Base-by-base conservation (phyloP, 306 rosid species). In the Abrus pulchellus region DNA sequence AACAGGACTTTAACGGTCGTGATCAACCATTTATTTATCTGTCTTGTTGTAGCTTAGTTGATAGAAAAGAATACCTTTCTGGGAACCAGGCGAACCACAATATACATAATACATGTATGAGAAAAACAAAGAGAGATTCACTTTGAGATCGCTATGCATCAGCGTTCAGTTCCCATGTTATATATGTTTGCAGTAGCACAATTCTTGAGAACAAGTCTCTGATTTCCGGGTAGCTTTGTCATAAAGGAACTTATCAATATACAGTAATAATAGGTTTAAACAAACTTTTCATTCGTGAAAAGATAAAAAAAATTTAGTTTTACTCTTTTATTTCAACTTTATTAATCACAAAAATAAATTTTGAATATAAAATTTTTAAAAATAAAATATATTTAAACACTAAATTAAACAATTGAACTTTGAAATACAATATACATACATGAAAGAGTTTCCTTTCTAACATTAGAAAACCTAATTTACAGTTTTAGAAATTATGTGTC, bases 1-100 rank as follows among this genome's bases (percentile, higher is more conserved):
- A 61, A 44, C 64, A 75, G 56, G 80, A 71, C 62, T 75, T 84
- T 80, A 80, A 84, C 79, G 75, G 79, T 75, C 66, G 50, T 64
- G 79, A 84, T 84, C 79, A 76, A 29, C 65, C 70, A 76, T 75
- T 74, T 45, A 45, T 54, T 45, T 34, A 57, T 75, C 77, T 84
- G 79, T 75, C 82, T 68, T 36, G n/a, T 74, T 59, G 54, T 75
- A 74, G 82, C 74, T 74, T 67, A 33, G 38, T 71, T 73, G 74
- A 79, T 74, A 53, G 71, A 29, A 57, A 6, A 44, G 56, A 29
- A 36, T 13, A 74, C 62, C 65, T 83, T 83, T 79, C 48, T 59
- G 73, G 74, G 76, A 74, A 74, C 47, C 77, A 67, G 47, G 66
- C 47, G 47, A 83, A 41, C 70, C 40, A 52, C 55, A n/a, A 13